Evolutionary conservation across 768 basidiomycete species (phyloP), one percentile per base, ranked within the genome.

Genomic region (Cystofilobasidium capitatum): DNA sequence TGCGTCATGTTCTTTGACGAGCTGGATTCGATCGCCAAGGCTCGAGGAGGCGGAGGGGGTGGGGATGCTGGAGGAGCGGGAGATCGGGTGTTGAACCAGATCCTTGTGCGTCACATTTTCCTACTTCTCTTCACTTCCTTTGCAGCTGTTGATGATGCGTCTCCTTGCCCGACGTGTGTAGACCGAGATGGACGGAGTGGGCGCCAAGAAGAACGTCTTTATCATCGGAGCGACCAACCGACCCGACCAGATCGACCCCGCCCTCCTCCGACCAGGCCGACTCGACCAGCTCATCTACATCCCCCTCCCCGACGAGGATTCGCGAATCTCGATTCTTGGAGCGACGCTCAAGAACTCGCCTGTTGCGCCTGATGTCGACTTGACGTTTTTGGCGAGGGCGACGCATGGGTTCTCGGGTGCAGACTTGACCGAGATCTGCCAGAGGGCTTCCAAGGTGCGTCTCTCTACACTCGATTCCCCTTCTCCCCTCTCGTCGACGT

Each of bases 1-100:
- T 98, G 96, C 76, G 96, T 99, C 73, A 96, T 99, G 91, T 99
- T 99, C 89, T 99, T 99, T 80, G 96, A 99, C 74, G 96, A 99
- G 78, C 82, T 99, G 77, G 96, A 99, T 78, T 96, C 94, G 20
- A 98, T 99, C 74, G 96, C 96, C 55, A 98, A 98, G 81, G 85
- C 92, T 62, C 90, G 96, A 79, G 96, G 96, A 70, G 77, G 77
- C 29, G 84, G 85, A 26, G 82, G 83, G 3, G 79, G 82, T 12
- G 92, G 92, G 44, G 96, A 98, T 79, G 96, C 80, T 64, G 96
- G 96, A 71, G 96, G 96, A 70, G 94, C 96, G 16, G 88, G 94
- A 42, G 96, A 99, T 75, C 91, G 96, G 81, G 96, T 98, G 20
- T 83, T 99, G 67, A 97, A 99, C 79, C 76, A 76, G 71, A 76